Conservation (phyloP, 345 rosid genomes). For the Carallia pectinifolia region DNA sequence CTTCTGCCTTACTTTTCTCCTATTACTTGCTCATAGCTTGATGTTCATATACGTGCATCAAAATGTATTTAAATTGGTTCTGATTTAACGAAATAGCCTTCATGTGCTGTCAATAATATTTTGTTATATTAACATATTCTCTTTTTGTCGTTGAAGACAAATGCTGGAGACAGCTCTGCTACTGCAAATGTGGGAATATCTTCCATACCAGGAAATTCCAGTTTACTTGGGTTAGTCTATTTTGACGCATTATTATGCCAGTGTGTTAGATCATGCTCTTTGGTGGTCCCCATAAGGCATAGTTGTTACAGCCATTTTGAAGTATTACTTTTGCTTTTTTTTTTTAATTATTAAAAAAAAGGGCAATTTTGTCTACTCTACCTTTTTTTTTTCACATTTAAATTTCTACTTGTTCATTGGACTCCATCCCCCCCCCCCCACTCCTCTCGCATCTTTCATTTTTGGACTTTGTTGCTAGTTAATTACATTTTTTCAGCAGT, state of each 20-base stretch:
- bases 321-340: too few relatives aligned
- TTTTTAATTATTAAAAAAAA: too few relatives aligned
- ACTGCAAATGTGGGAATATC: conserved; percentile 56
- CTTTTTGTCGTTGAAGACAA: conserved; percentile 38
- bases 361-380: too few relatives aligned
- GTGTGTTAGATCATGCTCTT: neutral
- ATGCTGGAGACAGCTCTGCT: conserved; percentile 51
- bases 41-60: neutral
- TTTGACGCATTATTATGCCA: conserved; percentile 2
- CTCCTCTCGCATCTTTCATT: too few relatives aligned
- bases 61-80: neutral
- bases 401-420: too few relatives aligned
- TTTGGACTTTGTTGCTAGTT: too few relatives aligned
- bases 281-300: neutral
- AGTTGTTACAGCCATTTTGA: neutral
- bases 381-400: too few relatives aligned
- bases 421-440: too few relatives aligned
- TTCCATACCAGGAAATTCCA: conserved; percentile 75
- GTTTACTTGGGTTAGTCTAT: conserved; percentile 81
- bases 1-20: neutral
- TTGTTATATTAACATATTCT: conserved; percentile 15
- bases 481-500: too few relatives aligned
- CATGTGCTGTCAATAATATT: neutral
- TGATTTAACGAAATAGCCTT: neutral
- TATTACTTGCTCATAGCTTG: neutral